Percentiles rank a stretch among this genome's conserved stretches.
These are phyloP conservation scores for Bipolaris gigantea DNA, from an alignment of 2,329 filamentous ascomycete species.

Conservation along the genomic window DNA sequence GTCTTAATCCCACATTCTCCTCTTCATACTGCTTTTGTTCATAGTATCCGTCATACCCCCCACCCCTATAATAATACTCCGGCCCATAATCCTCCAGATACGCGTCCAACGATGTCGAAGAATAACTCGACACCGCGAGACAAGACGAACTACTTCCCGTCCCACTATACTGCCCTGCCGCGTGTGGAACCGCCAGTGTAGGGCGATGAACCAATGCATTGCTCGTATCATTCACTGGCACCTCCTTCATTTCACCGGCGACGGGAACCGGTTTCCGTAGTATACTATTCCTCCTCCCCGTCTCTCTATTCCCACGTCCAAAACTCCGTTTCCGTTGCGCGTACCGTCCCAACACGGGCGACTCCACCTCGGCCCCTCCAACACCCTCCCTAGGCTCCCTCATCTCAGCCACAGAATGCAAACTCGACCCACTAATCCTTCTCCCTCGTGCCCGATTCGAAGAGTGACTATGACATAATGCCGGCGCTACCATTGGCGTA, in stretches of 20 bases:
- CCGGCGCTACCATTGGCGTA: slow-evolving; percentile 29
- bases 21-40: not conserved
- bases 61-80: slow-evolving; percentile 22
- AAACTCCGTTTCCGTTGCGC: not conserved
- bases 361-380: slow-evolving; percentile 13
- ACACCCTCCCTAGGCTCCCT: slow-evolving; percentile 31
- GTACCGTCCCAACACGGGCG: slow-evolving; percentile 24
- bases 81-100: slow-evolving; percentile 42
- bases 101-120: slow-evolving; percentile 14
- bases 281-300: slow-evolving; percentile 22
- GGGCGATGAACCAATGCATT: not conserved
- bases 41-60: not conserved
- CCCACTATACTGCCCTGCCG: slow-evolving; percentile 20
- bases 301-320: not conserved
- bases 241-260: not conserved
- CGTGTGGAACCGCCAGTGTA: not conserved
- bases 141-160: slow-evolving; percentile 29
- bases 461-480: slow-evolving; percentile 38
- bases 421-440: slow-evolving; percentile 36
- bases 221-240: not conserved
- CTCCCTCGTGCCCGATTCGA: slow-evolving; percentile 40
- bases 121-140: slow-evolving; percentile 18
- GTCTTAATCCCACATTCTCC: slow-evolving; percentile 4
- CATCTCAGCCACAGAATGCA: slow-evolving; percentile 40
- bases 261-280: slow-evolving; percentile 31